Conservation (phyloP, 2,329 filamentous ascomycete species). For the Colletotrichum viniferum region DNA sequence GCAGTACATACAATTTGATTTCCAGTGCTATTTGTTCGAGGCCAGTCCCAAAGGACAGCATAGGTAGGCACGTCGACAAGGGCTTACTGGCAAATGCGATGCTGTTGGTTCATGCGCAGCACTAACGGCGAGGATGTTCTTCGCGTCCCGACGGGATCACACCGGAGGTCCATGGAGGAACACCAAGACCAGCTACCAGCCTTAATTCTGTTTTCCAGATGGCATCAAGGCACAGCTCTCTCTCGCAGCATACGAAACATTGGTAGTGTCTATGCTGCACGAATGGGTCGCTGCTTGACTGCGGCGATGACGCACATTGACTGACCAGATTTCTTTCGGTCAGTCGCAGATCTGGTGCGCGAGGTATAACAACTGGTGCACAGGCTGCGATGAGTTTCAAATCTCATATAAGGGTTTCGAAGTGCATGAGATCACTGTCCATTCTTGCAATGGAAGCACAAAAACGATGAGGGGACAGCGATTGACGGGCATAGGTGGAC, state of each 20-base stretch:
- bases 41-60: neutral
- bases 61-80: accelerated
- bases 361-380: neutral
- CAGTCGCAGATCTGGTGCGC: neutral
- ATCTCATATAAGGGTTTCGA: too few relatives aligned
- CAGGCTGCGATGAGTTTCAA: neutral
- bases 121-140: neutral
- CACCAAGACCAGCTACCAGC: neutral
- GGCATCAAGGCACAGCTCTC: neutral
- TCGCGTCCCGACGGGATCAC: neutral
- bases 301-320: neutral
- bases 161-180: neutral
- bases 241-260: neutral
- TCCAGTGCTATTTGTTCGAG: neutral
- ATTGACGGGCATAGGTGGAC: neutral
- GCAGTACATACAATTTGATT: neutral
- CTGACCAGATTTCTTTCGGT: neutral
- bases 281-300: neutral
- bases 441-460: neutral
- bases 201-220: neutral
- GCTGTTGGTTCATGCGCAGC: neutral
- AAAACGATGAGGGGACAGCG: neutral
- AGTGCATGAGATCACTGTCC: neutral
- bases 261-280: neutral
- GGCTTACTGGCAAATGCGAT: neutral